Evolutionary conservation across 1,284 basidiomycete genomes (phyloP).

Genomic region (Sutorius eximius): DNA sequence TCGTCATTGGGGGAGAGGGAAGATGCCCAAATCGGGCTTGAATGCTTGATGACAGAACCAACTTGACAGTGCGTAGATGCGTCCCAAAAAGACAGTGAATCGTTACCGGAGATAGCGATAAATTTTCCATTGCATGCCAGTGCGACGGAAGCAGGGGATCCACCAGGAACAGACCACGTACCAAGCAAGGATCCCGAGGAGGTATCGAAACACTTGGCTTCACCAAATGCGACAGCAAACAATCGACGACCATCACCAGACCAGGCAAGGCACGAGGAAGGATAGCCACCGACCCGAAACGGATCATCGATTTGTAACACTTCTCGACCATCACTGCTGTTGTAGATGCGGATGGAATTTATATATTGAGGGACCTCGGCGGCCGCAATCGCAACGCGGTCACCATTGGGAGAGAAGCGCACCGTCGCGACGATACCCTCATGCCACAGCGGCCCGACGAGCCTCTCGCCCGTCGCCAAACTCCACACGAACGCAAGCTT

Average conservation of each 20-base stretch:
- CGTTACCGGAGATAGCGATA: background rate
- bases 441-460: too few relatives aligned
- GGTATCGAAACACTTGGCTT: background rate
- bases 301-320: background rate
- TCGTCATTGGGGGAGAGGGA: background rate
- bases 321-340: background rate
- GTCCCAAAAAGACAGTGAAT: slow-evolving; percentile 13
- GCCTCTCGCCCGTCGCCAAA: too few relatives aligned
- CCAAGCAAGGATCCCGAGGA: too few relatives aligned
- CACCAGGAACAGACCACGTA: too few relatives aligned
- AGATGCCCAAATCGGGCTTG: background rate
- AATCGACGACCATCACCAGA: background rate
- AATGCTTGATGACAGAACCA: background rate
- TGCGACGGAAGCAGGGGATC: background rate
- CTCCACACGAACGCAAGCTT: too few relatives aligned
- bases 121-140: background rate
- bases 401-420: background rate
- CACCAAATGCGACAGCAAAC: background rate
- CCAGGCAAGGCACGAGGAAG: background rate
- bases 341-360: background rate
- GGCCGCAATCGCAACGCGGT: slow-evolving; percentile 1
- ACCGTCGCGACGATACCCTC: too few relatives aligned
- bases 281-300: background rate
- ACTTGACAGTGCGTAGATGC: background rate
- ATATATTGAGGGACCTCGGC: background rate